phyloP scores from a whole-genome alignment of 805 yeast species.

The Lipomyces yamanashiensis region DNA sequence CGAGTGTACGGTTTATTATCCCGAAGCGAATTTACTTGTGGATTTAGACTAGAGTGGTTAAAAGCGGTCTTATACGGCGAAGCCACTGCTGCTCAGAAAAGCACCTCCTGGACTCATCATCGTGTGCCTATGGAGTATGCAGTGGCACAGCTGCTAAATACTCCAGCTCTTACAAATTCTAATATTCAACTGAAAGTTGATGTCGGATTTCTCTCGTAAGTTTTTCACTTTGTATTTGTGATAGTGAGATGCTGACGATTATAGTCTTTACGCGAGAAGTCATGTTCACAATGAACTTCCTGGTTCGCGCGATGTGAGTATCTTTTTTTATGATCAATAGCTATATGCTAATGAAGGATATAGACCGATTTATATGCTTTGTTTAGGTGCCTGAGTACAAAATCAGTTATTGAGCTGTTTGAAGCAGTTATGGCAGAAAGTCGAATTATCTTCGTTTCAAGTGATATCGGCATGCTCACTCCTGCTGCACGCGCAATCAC shows the following conservation, averaged over 20 bases:
- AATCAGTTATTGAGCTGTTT: slow-evolving; percentile 25
- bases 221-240: background rate
- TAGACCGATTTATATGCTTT: slow-evolving; percentile 33
- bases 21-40: slow-evolving; percentile 12
- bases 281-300: slow-evolving; percentile 29
- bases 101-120: background rate
- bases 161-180: background rate
- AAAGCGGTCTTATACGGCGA: slow-evolving; percentile 29
- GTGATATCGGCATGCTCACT: slow-evolving; percentile 26
- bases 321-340: too few relatives aligned
- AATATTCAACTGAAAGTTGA: slow-evolving; percentile 21
- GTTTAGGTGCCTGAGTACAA: slow-evolving; percentile 25
- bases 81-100: background rate
- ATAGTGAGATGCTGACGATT: background rate
- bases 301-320: slow-evolving; percentile 29
- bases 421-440: slow-evolving; percentile 34
- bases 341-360: background rate
- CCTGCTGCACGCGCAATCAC: slow-evolving; percentile 29
- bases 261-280: slow-evolving; percentile 25
- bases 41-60: slow-evolving; percentile 35
- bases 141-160: slow-evolving; percentile 24
- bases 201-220: slow-evolving; percentile 19
- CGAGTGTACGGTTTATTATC: slow-evolving; percentile 34
- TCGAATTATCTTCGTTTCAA: slow-evolving; percentile 33
- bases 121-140: slow-evolving; percentile 35